phyloP scores from a whole-genome alignment of 2,329 filamentous ascomycete genomes.

The Bipolaris sorokiniana region DNA sequence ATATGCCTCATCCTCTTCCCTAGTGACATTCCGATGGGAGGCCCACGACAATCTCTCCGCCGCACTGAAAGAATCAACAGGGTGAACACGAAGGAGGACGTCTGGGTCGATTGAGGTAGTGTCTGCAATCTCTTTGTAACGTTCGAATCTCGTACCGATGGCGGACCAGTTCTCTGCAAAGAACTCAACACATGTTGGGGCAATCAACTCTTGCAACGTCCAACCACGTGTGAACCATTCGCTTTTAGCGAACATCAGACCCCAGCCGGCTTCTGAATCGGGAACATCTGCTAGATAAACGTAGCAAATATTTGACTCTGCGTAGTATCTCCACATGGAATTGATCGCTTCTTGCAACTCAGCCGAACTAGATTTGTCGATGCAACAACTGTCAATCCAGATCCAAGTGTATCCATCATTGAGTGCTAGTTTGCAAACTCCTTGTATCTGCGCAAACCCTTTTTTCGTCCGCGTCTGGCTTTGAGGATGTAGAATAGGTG shows the following conservation, averaged over 20 bases:
- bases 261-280: no score
- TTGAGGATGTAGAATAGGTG: no score
- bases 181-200: slow-evolving; percentile 10
- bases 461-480: no score
- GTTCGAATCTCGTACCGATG: background rate
- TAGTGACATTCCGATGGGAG: slow-evolving; percentile 21
- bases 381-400: no score
- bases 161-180: background rate
- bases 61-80: background rate
- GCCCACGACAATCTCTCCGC: slow-evolving; percentile 30
- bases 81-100: background rate
- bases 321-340: slow-evolving; percentile 27
- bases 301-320: slow-evolving; percentile 18
- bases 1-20: slow-evolving; percentile 24
- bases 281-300: slow-evolving; percentile 16
- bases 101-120: background rate
- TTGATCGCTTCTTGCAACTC: slow-evolving; percentile 24
- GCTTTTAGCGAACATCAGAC: no score
- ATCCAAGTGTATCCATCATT: no score
- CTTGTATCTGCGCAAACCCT: no score
- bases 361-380: slow-evolving; percentile 18
- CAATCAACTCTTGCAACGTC: slow-evolving; percentile 27
- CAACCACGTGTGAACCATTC: slow-evolving; percentile 27
- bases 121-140: background rate
- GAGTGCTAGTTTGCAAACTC: no score